phyloP scores from a whole-genome alignment of 108 stramenopile species.

The Fragilaria radians region DNA sequence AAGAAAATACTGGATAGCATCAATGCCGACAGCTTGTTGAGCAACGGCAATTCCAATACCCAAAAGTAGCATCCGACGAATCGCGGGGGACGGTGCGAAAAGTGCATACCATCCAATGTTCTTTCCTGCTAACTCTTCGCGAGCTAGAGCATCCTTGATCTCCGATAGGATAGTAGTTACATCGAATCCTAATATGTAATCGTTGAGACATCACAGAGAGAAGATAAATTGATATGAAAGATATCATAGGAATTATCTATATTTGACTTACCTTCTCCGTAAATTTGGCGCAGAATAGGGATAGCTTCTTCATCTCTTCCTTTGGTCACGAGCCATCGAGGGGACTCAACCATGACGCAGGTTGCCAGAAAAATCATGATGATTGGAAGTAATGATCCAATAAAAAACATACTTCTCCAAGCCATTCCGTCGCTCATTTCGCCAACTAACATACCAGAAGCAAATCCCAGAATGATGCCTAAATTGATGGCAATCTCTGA shows the following conservation, averaged over 20 bases:
- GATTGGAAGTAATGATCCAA: constrained; percentile 43
- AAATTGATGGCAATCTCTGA: constrained; percentile 49
- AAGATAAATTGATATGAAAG: constrained; percentile 6
- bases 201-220: neutral
- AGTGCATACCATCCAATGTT: constrained; percentile 74
- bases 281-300: constrained; percentile 40
- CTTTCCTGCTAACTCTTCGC: constrained; percentile 58
- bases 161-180: constrained; percentile 47
- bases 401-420: constrained; percentile 49
- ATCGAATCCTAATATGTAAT: constrained; percentile 15
- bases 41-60: constrained; percentile 72
- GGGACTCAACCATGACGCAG: constrained; percentile 67
- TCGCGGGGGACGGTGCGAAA: constrained; percentile 67
- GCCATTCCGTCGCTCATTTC: constrained; percentile 17
- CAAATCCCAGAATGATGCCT: constrained; percentile 51
- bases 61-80: constrained; percentile 75
- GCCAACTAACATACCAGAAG: constrained; percentile 28
- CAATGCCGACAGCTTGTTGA: constrained; percentile 84
- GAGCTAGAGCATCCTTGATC: constrained; percentile 59
- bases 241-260: neutral
- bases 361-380: constrained; percentile 35
- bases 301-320: constrained; percentile 37
- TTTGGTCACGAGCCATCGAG: constrained; percentile 68
- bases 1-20: constrained; percentile 84
- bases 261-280: constrained; percentile 36